These are phyloP conservation scores for Gastrolobium villosum DNA, from an alignment of 306 rosid species.

Conservation along the genomic window DNA sequence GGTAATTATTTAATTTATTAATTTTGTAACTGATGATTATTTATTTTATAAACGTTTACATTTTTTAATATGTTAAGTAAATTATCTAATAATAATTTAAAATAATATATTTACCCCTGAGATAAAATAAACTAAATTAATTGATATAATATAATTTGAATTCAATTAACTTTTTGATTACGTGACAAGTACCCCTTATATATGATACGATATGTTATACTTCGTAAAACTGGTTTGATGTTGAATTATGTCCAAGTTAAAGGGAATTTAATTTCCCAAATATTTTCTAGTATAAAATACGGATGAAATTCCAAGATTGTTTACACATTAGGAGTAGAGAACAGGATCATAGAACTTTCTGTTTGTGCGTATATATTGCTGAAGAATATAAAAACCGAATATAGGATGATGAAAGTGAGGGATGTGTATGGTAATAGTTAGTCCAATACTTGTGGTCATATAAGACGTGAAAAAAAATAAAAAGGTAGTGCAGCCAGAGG, in stretches of 20 bases:
- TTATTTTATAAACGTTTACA: too few relatives aligned
- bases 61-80: too few relatives aligned
- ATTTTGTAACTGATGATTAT: too few relatives aligned
- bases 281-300: background rate
- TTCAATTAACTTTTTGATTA: too few relatives aligned
- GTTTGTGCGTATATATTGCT: background rate
- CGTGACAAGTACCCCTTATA: too few relatives aligned
- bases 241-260: background rate
- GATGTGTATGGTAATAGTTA: background rate
- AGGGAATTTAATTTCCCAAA: background rate
- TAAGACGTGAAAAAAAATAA: constrained; percentile 57
- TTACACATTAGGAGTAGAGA: background rate
- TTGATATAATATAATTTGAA: too few relatives aligned
- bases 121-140: too few relatives aligned
- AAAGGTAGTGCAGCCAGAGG: constrained; percentile 62
- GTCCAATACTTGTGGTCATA: constrained; percentile 50
- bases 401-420: constrained; percentile 10
- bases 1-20: too few relatives aligned
- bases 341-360: background rate
- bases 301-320: background rate
- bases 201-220: background rate
- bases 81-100: too few relatives aligned
- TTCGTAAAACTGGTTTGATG: too few relatives aligned
- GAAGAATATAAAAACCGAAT: background rate
- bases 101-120: too few relatives aligned